Evolutionary conservation across 2,329 filamentous ascomycete species (phyloP), one percentile per base, ranked within the genome.

Genomic region (Colletotrichum musicola): DNA sequence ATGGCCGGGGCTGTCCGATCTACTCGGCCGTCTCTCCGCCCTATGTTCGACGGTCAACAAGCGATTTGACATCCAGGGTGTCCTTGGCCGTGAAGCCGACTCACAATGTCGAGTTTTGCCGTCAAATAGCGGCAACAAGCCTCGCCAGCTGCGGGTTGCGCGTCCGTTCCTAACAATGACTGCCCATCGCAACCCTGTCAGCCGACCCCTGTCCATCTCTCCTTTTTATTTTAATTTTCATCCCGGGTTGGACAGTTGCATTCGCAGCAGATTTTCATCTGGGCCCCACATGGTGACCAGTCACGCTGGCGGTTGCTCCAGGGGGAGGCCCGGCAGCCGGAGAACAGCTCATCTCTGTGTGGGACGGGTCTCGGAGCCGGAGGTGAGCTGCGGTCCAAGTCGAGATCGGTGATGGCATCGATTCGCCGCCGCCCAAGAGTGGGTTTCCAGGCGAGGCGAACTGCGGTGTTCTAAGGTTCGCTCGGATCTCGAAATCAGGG

Each of bases 321-420:
- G 56, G 66, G 62, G 61, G 44, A 61, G 44, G 66, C 66, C 66
- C 62, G 35, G 66, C 49, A 59, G 66, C 42, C 50, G 62, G 62
- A 56, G 56, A 60, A 69, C 66, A 69, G 62, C 62, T 66, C 66
- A 69, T 56, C 51, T 38, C 25, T 61, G 55, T 42, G 59, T 54
- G 59, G 50, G 50, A 63, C 50, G 50, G 66, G 50, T 56, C 51
- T 65, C 55, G 66, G 66, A 61, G 62, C 66, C 66, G 66, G 62
- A 47, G 55, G 49, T 51, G 44, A 51, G 27, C 42, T 58, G 27
- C 42, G 38, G 40, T 64, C 40, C 22, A 64, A 42, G 40, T 44
- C 51, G 46, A 54, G 40, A 59, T 59, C 27, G 46, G 54, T 55
- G 62, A 56, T 51, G 62, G 49, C 44, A 35, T 65, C 62, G 42